A percentile compares a stretch with the other conserved stretches of the same genome.
phyloP scores from a whole-genome alignment of 106 monocot species.

The Platanthera zijinensis region DNA sequence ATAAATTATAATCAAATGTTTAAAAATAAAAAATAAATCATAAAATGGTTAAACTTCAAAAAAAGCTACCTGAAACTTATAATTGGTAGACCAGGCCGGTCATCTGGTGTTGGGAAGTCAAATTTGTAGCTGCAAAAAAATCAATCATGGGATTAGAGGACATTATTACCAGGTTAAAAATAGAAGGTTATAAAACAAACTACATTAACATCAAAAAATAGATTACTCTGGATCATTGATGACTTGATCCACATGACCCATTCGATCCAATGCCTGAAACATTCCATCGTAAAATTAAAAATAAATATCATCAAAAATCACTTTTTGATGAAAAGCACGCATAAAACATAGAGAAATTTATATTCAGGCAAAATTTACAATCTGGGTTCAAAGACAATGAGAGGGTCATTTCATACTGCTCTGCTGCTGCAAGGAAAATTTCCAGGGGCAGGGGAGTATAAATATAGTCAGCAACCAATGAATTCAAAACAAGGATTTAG shows the following conservation, averaged over 20 bases:
- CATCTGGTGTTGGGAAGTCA: conserved; percentile 99
- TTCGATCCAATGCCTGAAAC: conserved; percentile 82
- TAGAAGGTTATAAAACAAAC: conserved; percentile 12
- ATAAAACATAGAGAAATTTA: background rate
- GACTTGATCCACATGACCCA: conserved; percentile 81
- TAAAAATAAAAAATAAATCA: background rate
- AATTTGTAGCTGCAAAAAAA: conserved; percentile 78
- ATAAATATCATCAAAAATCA: background rate
- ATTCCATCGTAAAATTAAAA: conserved; percentile 5
- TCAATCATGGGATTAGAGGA: conserved; percentile 1
- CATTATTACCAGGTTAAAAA: background rate
- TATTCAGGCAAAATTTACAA: background rate
- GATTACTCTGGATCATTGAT: conserved; percentile 97
- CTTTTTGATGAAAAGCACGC: background rate
- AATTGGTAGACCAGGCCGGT: conserved; percentile 89
- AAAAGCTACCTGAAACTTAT: conserved; percentile 89
- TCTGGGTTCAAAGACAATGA: background rate
- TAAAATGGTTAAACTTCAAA: background rate
- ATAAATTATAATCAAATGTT: background rate
- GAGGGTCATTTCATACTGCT: background rate
- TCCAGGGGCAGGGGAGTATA: background rate
- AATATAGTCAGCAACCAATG: background rate
- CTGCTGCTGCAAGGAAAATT: background rate
- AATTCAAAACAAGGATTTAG: background rate
- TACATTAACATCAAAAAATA: background rate